A percentile compares a stretch with the other conserved stretches of the same genome.
Evolutionary conservation across 1,284 basidiomycete genomes (phyloP).

Genomic region (Apiotrichum akiyoshidainum): DNA sequence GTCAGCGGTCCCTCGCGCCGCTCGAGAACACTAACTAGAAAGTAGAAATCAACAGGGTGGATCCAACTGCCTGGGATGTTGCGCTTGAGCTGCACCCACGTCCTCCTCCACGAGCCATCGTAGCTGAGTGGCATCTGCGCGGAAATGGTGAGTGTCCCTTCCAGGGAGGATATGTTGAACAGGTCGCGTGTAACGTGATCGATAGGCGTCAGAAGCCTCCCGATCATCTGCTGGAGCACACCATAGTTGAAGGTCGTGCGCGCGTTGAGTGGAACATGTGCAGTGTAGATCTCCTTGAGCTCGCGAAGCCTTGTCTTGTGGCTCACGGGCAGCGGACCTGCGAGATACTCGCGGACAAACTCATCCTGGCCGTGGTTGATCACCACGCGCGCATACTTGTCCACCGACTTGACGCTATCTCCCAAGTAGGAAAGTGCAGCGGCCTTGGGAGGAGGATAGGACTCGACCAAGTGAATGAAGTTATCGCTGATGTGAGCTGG

Average conservation of each 20-base stretch:
- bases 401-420: slow-evolving; percentile 14
- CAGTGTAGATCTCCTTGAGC: slow-evolving; percentile 26
- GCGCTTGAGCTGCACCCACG: slow-evolving; percentile 24
- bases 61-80: slow-evolving; percentile 51
- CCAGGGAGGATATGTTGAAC: slow-evolving; percentile 51
- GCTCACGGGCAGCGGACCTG: slow-evolving; percentile 42
- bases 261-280: slow-evolving; percentile 24
- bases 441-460: slow-evolving; percentile 36
- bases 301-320: slow-evolving; percentile 18
- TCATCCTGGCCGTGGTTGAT: slow-evolving; percentile 53
- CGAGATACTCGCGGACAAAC: slow-evolving; percentile 41
- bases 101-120: slow-evolving; percentile 59
- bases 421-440: slow-evolving; percentile 32
- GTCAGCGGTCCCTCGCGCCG: no score
- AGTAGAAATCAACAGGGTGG: slow-evolving; percentile 56
- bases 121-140: slow-evolving; percentile 58
- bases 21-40: slow-evolving; percentile 13
- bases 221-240: slow-evolving; percentile 50
- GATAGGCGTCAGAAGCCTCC: slow-evolving; percentile 15
- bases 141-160: slow-evolving; percentile 56
- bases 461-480: slow-evolving; percentile 38
- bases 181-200: slow-evolving; percentile 47
- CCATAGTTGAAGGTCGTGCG: slow-evolving; percentile 25
- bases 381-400: slow-evolving; percentile 50
- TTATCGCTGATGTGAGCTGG: slow-evolving; percentile 32